A percentile compares a stretch with the other conserved stretches of the same genome.
These are phyloP conservation scores for Eutypa lata DNA, from an alignment of 2,329 filamentous ascomycete species.

Conservation along the genomic window DNA sequence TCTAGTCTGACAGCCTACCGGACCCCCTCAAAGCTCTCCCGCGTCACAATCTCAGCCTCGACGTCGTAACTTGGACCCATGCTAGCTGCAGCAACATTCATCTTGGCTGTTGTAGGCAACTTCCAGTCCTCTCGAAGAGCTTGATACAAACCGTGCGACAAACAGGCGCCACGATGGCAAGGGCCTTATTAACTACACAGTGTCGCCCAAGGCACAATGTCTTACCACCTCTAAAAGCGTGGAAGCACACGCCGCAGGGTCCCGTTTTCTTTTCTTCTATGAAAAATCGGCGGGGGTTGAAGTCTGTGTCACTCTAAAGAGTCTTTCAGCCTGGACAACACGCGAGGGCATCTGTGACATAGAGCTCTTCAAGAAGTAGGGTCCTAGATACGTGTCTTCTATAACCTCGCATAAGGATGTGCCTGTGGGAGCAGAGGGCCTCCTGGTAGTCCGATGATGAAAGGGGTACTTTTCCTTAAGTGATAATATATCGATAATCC, in stretches of 20 bases:
- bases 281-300: constrained; percentile 22
- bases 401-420: constrained; percentile 28
- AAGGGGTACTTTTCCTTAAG: constrained; percentile 34
- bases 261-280: constrained; percentile 17
- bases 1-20: constrained; percentile 12
- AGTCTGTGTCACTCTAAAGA: constrained; percentile 21
- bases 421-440: constrained; percentile 34
- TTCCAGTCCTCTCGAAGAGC: constrained; percentile 18
- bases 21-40: constrained; percentile 11
- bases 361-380: constrained; percentile 22
- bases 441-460: constrained; percentile 39
- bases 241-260: constrained; percentile 19
- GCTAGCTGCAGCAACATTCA: constrained; percentile 24
- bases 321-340: constrained; percentile 18
- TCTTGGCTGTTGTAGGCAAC: constrained; percentile 21
- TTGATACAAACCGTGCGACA: constrained; percentile 22
- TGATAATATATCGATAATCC: constrained; percentile 22
- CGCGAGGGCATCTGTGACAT: constrained; percentile 25
- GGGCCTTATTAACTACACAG: constrained; percentile 24
- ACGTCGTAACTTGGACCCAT: constrained; percentile 25
- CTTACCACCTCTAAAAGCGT: constrained; percentile 23
- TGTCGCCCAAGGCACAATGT: constrained; percentile 24
- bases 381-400: constrained; percentile 24
- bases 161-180: constrained; percentile 20
- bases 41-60: constrained; percentile 16